Evolutionary conservation across 208 protist genomes (phyloP), one percentile per base, ranked within the genome.

Genomic region (Leishmania guyanensis): DNA sequence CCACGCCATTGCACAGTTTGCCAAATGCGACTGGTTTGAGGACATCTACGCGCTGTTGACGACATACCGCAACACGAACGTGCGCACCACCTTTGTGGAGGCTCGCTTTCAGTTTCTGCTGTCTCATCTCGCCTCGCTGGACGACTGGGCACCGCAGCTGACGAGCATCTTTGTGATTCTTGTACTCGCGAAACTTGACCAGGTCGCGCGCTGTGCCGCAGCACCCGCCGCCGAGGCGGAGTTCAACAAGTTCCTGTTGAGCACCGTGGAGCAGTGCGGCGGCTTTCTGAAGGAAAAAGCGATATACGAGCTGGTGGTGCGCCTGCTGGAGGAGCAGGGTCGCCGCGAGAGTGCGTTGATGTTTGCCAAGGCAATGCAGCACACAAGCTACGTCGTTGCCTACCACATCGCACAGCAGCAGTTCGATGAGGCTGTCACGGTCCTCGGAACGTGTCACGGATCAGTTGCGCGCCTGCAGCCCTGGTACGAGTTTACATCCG

Each of bases 401-500:
- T 85, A 87, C 69, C 84, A 93, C 72, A 69, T 95, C 12, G 84
- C 80, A 0, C 80, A 91, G 39, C 79, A 79, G 9, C 48, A 85
- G 43, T 91, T 91, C 79, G 81, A 77, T 60, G 81, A 88, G 70
- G 93, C 91, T 22, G 84, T 87, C 14, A 86, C 91, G 76, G 75
- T 90, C 75, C 89, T 96, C 53, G 54, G 85, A 26, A 79, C 75
- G 65, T 88, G 85, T 73, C 80, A 88, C 46, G 74, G 74, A 6
- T 84, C 72, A 17, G 58, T 76, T 0, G 86, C 88, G 17, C 81
- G 85, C 17, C 84, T 86, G 66, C 89, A 88, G 54, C 65, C 96
- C 33, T 99, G 93, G 91, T 99, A 99, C 84, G 92, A 97, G 68
- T 98, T 97, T 84, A 86, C 91, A 12, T 96, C 98, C 2, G 72